Base-by-base conservation (phyloP, 2,329 filamentous ascomycete genomes). In the Cladosporium sp. region DNA sequence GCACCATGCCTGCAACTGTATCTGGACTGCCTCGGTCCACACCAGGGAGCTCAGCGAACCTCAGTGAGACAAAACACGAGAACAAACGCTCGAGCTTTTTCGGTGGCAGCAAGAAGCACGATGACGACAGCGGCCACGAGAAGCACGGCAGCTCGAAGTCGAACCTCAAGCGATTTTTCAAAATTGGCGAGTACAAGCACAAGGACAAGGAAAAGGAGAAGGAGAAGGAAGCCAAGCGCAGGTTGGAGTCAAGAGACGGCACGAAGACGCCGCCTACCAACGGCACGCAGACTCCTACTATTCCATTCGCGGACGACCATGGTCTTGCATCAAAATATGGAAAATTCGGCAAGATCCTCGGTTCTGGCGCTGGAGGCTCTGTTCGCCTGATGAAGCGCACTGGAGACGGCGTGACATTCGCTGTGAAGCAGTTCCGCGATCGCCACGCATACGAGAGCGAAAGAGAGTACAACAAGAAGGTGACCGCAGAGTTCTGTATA, bases 401-500 rank as follows among this genome's bases (percentile, higher is more conserved):
- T 64, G 91, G 89, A 58, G 93, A 98, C 66, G 87, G 87, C 22
- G 89, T 89, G 6, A 93, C 95, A 0, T 98, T 98, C 70, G 93
- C 93, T 1, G 93, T 97, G 49, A 98, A 98, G 71, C 92, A 98
- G 67, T 98, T 98, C 72, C 80, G 93, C 49, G 84, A 92, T 51
- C 83, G 89, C 33, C 92, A 98, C 70, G 84, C 87, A 0, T 95
- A 96, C 71, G 93, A 98, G 71, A 89, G 86, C 1, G 87, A 96
- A 67, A 89, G 88, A 64, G 93, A 97, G 61, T 98, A 98, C 66
- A 89, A 90, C 61, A 98, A 98, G 72, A 98, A 98, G 69, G 84
- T 98, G 43, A 98, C 93, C 1, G 92, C 93, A 2, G 93, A 98
- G 66, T 98, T 98, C 70, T 98, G 93, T 67, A 92, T 98, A 61